A percentile compares a stretch with the other conserved stretches of the same genome.
Evolutionary conservation across 805 yeast species (phyloP).

Genomic region (Kodamaea sagamina): DNA sequence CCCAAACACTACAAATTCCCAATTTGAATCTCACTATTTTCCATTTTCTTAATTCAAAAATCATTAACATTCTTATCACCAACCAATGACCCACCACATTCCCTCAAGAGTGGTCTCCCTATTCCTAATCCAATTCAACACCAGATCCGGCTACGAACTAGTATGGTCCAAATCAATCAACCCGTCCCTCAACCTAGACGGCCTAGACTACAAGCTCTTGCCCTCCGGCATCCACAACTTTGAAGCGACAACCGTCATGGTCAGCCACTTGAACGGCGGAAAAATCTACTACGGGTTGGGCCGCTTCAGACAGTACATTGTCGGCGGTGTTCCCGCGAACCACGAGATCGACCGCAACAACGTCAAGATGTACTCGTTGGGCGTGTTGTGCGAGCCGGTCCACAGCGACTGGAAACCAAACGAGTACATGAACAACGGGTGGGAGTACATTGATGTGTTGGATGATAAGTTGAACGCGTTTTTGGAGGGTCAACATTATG

Average conservation of each 20-base stretch:
- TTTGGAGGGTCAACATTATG: constrained; percentile 21
- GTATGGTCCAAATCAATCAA: constrained; percentile 34
- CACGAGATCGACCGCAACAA: constrained; percentile 19
- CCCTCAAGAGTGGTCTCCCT: constrained; percentile 33
- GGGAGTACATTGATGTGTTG: constrained; percentile 44
- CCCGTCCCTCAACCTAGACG: constrained; percentile 24
- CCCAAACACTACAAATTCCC: too few species aligned
- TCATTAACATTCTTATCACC: too few species aligned
- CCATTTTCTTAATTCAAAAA: too few species aligned
- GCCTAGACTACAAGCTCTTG: constrained; percentile 40
- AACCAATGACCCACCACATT: constrained; percentile 1
- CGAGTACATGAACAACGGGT: constrained; percentile 40
- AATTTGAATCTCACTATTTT: too few species aligned
- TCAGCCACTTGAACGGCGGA: constrained; percentile 29
- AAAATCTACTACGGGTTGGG: constrained; percentile 37
- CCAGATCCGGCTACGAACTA: constrained; percentile 36
- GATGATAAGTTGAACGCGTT: constrained; percentile 27
- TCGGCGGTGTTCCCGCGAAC: constrained; percentile 12
- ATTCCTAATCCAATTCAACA: constrained; percentile 40
- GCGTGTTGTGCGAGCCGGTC: constrained; percentile 54
- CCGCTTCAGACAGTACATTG: constrained; percentile 29
- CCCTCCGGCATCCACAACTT: constrained; percentile 46
- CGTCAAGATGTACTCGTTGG: constrained; percentile 65
- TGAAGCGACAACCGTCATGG: constrained; percentile 29
- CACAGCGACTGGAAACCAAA: constrained; percentile 41